These are phyloP conservation scores for Gigaspora rosea DNA, from an alignment of 192 early-diverging fungal genomes.

Conservation along the genomic window DNA sequence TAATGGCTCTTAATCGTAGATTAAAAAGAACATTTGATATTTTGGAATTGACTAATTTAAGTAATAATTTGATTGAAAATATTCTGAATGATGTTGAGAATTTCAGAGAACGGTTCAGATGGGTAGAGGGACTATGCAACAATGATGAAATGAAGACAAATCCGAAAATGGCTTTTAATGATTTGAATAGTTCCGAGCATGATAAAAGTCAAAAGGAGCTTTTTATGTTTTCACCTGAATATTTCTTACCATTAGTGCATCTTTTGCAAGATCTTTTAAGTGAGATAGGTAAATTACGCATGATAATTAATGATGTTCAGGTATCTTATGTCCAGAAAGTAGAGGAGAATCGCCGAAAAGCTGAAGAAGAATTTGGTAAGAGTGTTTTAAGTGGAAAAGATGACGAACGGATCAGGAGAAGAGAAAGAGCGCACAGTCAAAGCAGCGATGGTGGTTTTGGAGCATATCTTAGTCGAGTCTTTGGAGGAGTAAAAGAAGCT, in stretches of 20 bases:
- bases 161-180: neutral
- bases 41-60: slow-evolving; percentile 52
- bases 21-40: slow-evolving; percentile 60
- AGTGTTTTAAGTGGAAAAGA: neutral
- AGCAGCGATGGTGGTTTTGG: slow-evolving; percentile 26
- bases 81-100: slow-evolving; percentile 51
- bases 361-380: slow-evolving; percentile 51
- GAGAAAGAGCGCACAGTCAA: neutral
- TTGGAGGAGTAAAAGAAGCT: slow-evolving; percentile 25
- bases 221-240: slow-evolving; percentile 45
- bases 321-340: slow-evolving; percentile 59
- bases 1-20: slow-evolving; percentile 52
- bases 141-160: slow-evolving; percentile 31
- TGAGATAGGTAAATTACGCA: slow-evolving; percentile 52
- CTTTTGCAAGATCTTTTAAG: slow-evolving; percentile 49
- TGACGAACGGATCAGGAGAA: slow-evolving; percentile 4
- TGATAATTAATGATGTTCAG: slow-evolving; percentile 63
- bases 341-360: slow-evolving; percentile 50
- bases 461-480: slow-evolving; percentile 31
- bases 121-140: slow-evolving; percentile 43
- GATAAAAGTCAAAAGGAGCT: neutral
- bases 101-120: slow-evolving; percentile 49
- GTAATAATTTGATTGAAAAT: slow-evolving; percentile 57
- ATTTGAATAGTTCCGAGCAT: neutral
- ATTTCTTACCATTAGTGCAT: slow-evolving; percentile 52